Percentiles rank a stretch among this genome's conserved stretches.
phyloP scores from a whole-genome alignment of 176 grass and related monocot species.

The Poa pratensis region DNA sequence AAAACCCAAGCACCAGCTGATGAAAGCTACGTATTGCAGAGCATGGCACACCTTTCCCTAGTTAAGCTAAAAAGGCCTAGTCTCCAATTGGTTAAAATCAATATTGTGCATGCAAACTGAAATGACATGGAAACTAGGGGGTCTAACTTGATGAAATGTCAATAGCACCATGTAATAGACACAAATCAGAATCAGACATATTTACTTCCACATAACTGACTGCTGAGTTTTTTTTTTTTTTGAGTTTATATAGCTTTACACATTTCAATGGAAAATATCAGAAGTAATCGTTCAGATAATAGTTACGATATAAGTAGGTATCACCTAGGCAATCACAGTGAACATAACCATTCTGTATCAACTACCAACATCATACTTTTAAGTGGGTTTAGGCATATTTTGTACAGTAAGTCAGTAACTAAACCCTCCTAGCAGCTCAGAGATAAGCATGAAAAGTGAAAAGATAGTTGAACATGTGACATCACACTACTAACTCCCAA shows the following conservation, averaged over 20 bases:
- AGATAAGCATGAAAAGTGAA: slow-evolving; percentile 28
- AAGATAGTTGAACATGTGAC: not conserved
- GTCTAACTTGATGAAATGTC: not conserved
- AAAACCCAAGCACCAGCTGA: not conserved
- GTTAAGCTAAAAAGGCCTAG: not conserved
- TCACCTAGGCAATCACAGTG: not conserved
- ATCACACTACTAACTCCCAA: slow-evolving; percentile 9
- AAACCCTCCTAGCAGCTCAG: not conserved
- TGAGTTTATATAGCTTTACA: not conserved
- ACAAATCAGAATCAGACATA: not conserved
- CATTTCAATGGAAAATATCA: not conserved
- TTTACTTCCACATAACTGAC: not conserved
- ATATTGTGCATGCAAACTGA: not conserved
- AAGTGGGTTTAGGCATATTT: not conserved
- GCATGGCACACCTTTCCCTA: not conserved
- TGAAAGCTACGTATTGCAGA: slow-evolving; percentile 3
- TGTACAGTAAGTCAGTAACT: slow-evolving; percentile 7
- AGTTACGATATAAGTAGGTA: not conserved
- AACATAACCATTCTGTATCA: slow-evolving; percentile 14
- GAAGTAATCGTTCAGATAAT: slow-evolving; percentile 1
- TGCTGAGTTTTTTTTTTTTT: not conserved
- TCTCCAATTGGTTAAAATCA: not conserved
- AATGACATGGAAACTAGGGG: not conserved
- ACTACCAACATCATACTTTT: slow-evolving; percentile 6
- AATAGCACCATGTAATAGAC: not conserved